Conservation (phyloP, 169 alveolate species). For the Plasmodium falciparum region DNA sequence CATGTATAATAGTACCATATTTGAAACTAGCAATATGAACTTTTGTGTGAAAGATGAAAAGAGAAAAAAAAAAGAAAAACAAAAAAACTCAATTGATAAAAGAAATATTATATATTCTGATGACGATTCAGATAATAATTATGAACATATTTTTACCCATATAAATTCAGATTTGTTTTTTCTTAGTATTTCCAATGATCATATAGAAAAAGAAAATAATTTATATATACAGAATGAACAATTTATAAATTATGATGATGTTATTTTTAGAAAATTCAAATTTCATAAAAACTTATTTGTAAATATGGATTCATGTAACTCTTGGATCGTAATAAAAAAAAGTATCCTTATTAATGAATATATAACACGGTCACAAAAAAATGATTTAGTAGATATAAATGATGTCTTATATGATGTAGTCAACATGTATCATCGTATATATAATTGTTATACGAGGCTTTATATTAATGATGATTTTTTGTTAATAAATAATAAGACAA, state of each 20-base stretch:
- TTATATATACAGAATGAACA: constrained; percentile 65
- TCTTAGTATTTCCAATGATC: constrained; percentile 69
- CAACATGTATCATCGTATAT: constrained; percentile 8
- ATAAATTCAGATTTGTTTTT: constrained; percentile 57
- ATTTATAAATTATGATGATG: constrained; percentile 33
- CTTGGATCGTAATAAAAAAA: constrained; percentile 59
- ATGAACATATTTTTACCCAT: constrained; percentile 68
- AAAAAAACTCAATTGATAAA: constrained; percentile 4
- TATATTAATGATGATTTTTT: constrained; percentile 56
- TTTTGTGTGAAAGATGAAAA: constrained; percentile 18
- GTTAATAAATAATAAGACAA: constrained; percentile 58
- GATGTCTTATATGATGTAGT: constrained; percentile 58
- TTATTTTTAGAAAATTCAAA: constrained; percentile 51
- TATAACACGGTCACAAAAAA: constrained; percentile 13
- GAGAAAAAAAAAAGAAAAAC: constrained; percentile 25
- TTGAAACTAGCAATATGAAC: constrained; percentile 65
- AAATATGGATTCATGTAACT: constrained; percentile 55
- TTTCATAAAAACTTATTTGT: constrained; percentile 37
- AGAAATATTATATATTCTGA: constrained; percentile 57
- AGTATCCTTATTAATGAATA: constrained; percentile 61
- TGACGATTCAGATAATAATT: constrained; percentile 70
- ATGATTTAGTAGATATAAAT: constrained; percentile 56
- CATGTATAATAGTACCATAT: constrained; percentile 67
- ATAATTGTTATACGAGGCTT: constrained; percentile 45
- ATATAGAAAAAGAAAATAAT: constrained; percentile 66